Conservation (phyloP, 2,329 filamentous ascomycete species). For the Neofusicoccum cordaticola region DNA sequence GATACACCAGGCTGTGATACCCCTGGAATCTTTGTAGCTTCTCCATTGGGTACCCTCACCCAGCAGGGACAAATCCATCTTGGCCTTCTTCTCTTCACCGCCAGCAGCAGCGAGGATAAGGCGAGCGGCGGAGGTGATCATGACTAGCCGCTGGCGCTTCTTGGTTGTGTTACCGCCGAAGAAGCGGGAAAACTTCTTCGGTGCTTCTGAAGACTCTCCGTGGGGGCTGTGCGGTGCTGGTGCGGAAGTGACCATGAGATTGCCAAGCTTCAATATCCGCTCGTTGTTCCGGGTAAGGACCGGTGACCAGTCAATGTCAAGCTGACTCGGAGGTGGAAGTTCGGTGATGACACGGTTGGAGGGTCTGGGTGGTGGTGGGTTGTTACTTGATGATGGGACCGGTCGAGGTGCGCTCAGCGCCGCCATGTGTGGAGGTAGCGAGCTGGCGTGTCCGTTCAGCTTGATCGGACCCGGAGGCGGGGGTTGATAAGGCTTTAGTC, state of each 20-base stretch:
- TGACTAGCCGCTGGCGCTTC: slow-evolving; percentile 87
- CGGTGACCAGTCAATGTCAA: slow-evolving; percentile 98
- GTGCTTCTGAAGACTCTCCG: slow-evolving; percentile 58
- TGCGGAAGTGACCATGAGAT: slow-evolving; percentile 78
- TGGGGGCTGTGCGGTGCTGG: slow-evolving; percentile 72
- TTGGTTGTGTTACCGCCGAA: slow-evolving; percentile 90
- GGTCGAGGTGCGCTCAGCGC: slow-evolving; percentile 23
- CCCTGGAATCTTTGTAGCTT: slow-evolving; percentile 80
- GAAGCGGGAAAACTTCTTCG: slow-evolving; percentile 87
- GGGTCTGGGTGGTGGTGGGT: slow-evolving; percentile 57
- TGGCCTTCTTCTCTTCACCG: slow-evolving; percentile 93
- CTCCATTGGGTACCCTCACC: slow-evolving; percentile 73
- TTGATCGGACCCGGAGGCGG: slow-evolving; percentile 66
- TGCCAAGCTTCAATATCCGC: slow-evolving; percentile 89
- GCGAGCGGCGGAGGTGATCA: slow-evolving; percentile 88
- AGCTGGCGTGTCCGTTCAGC: slow-evolving; percentile 40
- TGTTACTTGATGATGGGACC: slow-evolving; percentile 27
- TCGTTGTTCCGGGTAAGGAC: slow-evolving; percentile 89
- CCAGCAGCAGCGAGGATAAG: slow-evolving; percentile 88
- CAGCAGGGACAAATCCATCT: slow-evolving; percentile 85
- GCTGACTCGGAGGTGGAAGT: slow-evolving; percentile 88
- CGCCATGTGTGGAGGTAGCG: slow-evolving; percentile 17
- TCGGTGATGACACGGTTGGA: slow-evolving; percentile 77
- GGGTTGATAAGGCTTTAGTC: slow-evolving; percentile 79
- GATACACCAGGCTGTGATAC: slow-evolving; percentile 81